These are phyloP conservation scores for Pyrus bretschneideri DNA, from an alignment of 306 rosid genomes.

Conservation along the genomic window DNA sequence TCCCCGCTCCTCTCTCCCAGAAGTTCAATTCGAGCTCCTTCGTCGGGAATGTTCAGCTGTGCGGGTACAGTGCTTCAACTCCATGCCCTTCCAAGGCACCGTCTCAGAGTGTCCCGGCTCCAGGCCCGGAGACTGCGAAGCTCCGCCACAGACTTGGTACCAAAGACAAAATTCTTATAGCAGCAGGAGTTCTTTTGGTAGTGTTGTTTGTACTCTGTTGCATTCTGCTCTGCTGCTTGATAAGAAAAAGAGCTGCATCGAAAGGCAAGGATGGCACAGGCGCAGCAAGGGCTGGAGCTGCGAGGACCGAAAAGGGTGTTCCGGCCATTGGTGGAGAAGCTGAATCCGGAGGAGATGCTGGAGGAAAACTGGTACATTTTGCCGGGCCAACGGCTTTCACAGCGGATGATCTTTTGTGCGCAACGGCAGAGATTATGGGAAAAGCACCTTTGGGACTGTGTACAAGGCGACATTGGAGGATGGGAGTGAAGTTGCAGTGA, in stretches of 20 bases:
- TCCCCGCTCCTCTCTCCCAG: constrained; percentile 45
- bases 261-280: constrained; percentile 39
- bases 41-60: constrained; percentile 58
- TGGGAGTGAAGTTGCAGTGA: constrained; percentile 92
- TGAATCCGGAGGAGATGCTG: constrained; percentile 55
- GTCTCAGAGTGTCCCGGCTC: constrained; percentile 30
- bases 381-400: constrained; percentile 75
- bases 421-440: constrained; percentile 95
- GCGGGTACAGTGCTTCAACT: constrained; percentile 59
- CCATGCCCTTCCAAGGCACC: constrained; percentile 60
- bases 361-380: constrained; percentile 82
- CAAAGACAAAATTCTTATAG: constrained; percentile 76
- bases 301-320: constrained; percentile 50
- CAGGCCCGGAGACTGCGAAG: constrained; percentile 23
- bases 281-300: constrained; percentile 14
- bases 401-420: constrained; percentile 89
- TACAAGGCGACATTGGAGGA: constrained; percentile 91
- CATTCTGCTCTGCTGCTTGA: constrained; percentile 52
- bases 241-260: constrained; percentile 48
- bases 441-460: constrained; percentile 91
- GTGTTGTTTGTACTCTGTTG: constrained; percentile 48
- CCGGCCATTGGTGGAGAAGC: constrained; percentile 45
- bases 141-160: constrained; percentile 52
- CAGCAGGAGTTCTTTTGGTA: constrained; percentile 59
- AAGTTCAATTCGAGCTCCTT: constrained; percentile 74